Evolutionary conservation across 1,139 yeast species (phyloP), one percentile per base, ranked within the genome.

Genomic region (Kurtzmaniella quercitrusa): DNA sequence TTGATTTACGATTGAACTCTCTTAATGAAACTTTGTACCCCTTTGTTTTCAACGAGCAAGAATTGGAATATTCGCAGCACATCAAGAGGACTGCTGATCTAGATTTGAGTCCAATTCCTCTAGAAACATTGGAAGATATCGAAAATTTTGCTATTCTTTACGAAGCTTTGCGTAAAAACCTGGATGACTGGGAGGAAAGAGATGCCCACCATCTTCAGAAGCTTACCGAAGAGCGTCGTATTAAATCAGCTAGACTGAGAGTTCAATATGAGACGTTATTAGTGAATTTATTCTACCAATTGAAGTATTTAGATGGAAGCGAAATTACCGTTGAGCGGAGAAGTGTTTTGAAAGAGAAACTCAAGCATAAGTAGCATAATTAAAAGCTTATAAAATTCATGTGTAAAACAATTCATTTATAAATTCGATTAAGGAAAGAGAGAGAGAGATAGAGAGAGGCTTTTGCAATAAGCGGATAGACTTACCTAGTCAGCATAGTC

Each of bases 1-100:
- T 79, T 16, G 84, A 79, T 54, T 50, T 76, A 38, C 61, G 84
- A 42, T 70, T 77, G 44, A 80, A 80, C 50, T 74, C 80, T 8
- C 51, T 77, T 35, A 78, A 72, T 36, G 58, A 61, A 32, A 71
- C 67, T 12, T 63, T 76, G 38, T 78, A 79, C 52, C 81, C 83
- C 0, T 76, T 66, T 51, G 76, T 78, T 2, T 78, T 78, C 55
- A 71, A 69, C 47, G 74, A 76, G 2, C 65, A 70, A 15, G 79
- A 75, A 47, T 50, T 65, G 16, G 69, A 64, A 19, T 51, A 52
- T 38, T 54, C 56, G 15, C 48, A 48, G 28, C 37, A 46, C 23
- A 51, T 45, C 32, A 48, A 43, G 35, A 34, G 33, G 2, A 39
- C 43, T 8, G 32, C 46, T 23, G 40, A 45, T 19, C 44, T 45